Conservation (phyloP, 805 yeast species). For the Pichia californica region DNA sequence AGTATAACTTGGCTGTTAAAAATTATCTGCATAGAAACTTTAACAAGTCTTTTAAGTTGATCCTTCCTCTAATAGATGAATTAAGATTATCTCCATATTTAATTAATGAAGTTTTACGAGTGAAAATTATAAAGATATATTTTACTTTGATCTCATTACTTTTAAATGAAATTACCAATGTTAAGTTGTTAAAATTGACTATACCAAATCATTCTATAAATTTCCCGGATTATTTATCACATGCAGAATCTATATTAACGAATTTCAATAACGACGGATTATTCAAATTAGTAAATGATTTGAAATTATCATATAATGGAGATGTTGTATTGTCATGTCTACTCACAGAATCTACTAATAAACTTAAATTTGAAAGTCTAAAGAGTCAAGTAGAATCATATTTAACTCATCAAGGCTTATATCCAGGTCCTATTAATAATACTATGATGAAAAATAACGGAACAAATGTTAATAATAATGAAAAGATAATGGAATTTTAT, state of each 20-base stretch:
- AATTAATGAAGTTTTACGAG: constrained; percentile 11
- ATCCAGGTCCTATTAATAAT: not conserved
- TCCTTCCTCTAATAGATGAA: constrained; percentile 18
- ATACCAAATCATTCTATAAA: not conserved
- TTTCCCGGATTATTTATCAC: not conserved
- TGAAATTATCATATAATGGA: constrained; percentile 15
- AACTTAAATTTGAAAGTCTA: constrained; percentile 16
- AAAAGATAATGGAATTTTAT: constrained; percentile 21
- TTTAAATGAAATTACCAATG: not conserved
- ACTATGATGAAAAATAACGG: not conserved
- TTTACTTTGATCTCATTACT: not conserved
- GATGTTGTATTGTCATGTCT: constrained; percentile 27
- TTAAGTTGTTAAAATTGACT: not conserved
- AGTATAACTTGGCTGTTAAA: constrained; percentile 36
- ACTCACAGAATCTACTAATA: constrained; percentile 27
- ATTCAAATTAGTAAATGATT: constrained; percentile 3
- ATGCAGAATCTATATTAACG: not conserved
- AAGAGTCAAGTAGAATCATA: constrained; percentile 22
- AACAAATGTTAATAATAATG: not conserved
- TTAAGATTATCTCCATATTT: not conserved
- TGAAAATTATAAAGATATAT: constrained; percentile 21
- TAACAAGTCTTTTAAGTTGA: constrained; percentile 23
- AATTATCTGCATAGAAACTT: constrained; percentile 33
- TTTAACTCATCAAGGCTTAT: constrained; percentile 6
- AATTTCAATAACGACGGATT: constrained; percentile 1